These are phyloP conservation scores for Nicotiana tabacum DNA, from an alignment of 257 asterid species.

Conservation along the genomic window DNA sequence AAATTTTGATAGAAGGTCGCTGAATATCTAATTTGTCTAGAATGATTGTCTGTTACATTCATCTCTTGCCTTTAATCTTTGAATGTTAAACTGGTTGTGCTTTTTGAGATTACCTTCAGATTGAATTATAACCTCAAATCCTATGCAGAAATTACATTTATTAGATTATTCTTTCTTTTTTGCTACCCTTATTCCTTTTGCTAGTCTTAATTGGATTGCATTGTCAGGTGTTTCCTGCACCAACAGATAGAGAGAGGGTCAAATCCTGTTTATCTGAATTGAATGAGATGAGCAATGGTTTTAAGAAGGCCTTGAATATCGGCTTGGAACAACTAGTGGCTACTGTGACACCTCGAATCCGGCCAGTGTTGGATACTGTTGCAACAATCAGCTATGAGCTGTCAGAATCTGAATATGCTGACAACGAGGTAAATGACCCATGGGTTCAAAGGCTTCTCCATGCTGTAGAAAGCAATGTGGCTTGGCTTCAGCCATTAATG, in stretches of 20 bases:
- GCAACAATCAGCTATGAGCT: slow-evolving; percentile 87
- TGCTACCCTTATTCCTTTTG: neutral
- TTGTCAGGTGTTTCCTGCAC: slow-evolving; percentile 68
- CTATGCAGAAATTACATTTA: neutral
- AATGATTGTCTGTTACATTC: neutral
- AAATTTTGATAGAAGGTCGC: no score
- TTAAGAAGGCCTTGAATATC: slow-evolving; percentile 59
- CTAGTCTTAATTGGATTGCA: slow-evolving; percentile 7
- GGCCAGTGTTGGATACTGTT: slow-evolving; percentile 80
- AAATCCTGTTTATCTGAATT: slow-evolving; percentile 87
- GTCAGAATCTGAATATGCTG: slow-evolving; percentile 92
- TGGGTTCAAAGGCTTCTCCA: slow-evolving; percentile 99
- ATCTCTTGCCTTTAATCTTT: neutral
- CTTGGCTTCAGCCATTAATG: slow-evolving; percentile 89
- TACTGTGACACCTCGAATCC: slow-evolving; percentile 70
- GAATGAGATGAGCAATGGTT: slow-evolving; percentile 73
- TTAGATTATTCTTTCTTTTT: neutral
- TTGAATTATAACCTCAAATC: slow-evolving; percentile 1
- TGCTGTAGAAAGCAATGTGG: slow-evolving; percentile 72
- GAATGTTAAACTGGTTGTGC: neutral
- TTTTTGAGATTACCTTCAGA: neutral
- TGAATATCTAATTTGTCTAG: neutral
- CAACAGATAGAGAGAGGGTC: slow-evolving; percentile 77
- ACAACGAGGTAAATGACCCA: slow-evolving; percentile 92
- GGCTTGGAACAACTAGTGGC: slow-evolving; percentile 87